These are phyloP conservation scores for Parafenestella ontariensis DNA, from an alignment of 2,329 filamentous ascomycete genomes.

Conservation along the genomic window DNA sequence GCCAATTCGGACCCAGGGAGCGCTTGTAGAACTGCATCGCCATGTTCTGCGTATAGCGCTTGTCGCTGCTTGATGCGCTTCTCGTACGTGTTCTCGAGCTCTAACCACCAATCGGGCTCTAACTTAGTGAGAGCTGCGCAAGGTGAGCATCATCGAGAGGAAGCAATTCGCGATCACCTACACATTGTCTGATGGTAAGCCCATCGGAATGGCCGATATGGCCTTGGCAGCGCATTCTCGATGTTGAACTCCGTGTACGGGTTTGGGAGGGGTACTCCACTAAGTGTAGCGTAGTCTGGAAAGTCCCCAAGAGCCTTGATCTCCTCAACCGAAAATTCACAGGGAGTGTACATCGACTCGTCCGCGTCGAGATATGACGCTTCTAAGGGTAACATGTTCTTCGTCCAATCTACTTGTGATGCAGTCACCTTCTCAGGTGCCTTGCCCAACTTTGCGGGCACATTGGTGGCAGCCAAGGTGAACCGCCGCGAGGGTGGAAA, in stretches of 20 bases:
- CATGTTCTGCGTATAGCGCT: constrained; percentile 68
- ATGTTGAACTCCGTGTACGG: constrained; percentile 72
- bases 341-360: constrained; percentile 62
- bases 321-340: constrained; percentile 73
- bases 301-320: constrained; percentile 76
- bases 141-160: constrained; percentile 4
- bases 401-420: constrained; percentile 30
- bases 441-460: constrained; percentile 35
- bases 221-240: constrained; percentile 70
- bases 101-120: constrained; percentile 87
- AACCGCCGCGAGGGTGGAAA: constrained; percentile 63
- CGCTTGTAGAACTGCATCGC: constrained; percentile 68
- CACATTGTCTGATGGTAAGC: constrained; percentile 91
- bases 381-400: constrained; percentile 32
- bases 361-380: constrained; percentile 36
- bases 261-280: constrained; percentile 73
- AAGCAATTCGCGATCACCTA: constrained; percentile 54
- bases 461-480: constrained; percentile 47
- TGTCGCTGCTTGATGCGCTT: constrained; percentile 72
- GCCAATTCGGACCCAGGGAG: constrained; percentile 79
- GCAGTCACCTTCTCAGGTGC: constrained; percentile 29
- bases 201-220: constrained; percentile 85
- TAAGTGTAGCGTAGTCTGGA: constrained; percentile 77
- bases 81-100: constrained; percentile 77
- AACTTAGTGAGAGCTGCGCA: constrained; percentile 74